Percentiles rank a stretch among this genome's conserved stretches.
Conservation (phyloP, 2,329 filamentous ascomycete species). For the Xylariomycetidae sp. region DNA sequence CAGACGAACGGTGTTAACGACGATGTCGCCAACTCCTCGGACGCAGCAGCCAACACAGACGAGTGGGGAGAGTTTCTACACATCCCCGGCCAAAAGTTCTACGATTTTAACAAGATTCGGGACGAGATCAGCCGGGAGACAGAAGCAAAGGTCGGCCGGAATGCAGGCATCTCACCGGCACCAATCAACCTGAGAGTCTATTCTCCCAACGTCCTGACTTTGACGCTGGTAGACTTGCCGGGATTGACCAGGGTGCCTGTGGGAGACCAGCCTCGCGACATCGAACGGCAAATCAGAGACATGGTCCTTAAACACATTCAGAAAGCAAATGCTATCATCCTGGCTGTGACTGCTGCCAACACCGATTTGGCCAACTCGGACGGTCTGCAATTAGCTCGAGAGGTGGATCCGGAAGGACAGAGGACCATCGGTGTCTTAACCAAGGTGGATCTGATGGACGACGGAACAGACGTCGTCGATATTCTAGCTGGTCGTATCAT, state of each 20-base stretch:
- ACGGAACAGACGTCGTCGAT: constrained; percentile 96
- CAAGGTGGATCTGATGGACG: constrained; percentile 98
- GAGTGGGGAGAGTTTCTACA: constrained; percentile 99
- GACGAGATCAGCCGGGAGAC: constrained; percentile 97
- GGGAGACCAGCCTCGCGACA: constrained; percentile 92
- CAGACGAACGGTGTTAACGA: constrained; percentile 71
- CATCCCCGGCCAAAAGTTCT: constrained; percentile 94
- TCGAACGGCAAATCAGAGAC: constrained; percentile 92
- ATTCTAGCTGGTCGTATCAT: constrained; percentile 98
- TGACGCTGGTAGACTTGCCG: constrained; percentile 94
- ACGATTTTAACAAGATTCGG: constrained; percentile 96
- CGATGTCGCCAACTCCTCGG: constrained; percentile 61
- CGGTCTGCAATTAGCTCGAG: constrained; percentile 89
- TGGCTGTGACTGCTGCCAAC: constrained; percentile 94
- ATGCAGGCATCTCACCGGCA: constrained; percentile 91
- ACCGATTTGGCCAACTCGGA: constrained; percentile 98
- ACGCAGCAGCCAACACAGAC: constrained; percentile 85
- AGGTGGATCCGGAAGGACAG: constrained; percentile 96
- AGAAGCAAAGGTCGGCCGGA: constrained; percentile 91
- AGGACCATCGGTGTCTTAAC: constrained; percentile 97
- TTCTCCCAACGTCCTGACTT: constrained; percentile 94
- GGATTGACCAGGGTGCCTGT: constrained; percentile 96
- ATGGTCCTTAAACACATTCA: constrained; percentile 99
- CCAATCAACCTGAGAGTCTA: constrained; percentile 98
- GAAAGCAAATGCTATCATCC: constrained; percentile 96